Conservation (phyloP, 305 asterid species). For the Fraxinus floribunda region DNA sequence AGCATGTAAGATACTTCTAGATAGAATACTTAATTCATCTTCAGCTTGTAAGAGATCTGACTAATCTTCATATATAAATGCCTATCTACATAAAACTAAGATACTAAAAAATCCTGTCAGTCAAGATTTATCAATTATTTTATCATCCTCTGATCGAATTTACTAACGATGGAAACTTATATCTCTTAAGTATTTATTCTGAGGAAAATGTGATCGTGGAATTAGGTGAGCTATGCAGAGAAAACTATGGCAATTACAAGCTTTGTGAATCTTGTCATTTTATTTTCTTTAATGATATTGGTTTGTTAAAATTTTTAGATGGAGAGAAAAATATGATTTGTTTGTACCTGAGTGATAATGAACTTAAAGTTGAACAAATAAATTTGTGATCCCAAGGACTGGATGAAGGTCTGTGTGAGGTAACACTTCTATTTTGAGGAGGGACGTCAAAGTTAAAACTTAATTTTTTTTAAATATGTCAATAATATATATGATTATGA, state of each 20-base stretch:
- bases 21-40: background rate
- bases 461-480: too few species aligned
- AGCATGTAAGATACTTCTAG: conserved; percentile 66
- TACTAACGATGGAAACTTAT: conserved; percentile 15
- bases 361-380: too few species aligned
- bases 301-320: background rate
- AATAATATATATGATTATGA: too few species aligned
- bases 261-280: background rate
- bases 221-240: conserved; percentile 14
- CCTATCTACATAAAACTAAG: background rate
- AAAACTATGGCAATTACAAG: background rate
- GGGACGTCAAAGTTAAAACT: too few species aligned
- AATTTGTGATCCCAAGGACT: too few species aligned
- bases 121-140: conserved; percentile 5
- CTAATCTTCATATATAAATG: background rate
- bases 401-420: too few species aligned
- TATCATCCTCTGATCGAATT: background rate
- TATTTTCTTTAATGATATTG: background rate
- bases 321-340: too few species aligned
- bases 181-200: background rate
- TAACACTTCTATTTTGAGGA: too few species aligned
- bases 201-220: conserved; percentile 11
- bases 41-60: conserved; percentile 8
- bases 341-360: too few species aligned
- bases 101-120: background rate